These are phyloP conservation scores for Rhizoclosmatium globosum DNA, from an alignment of 192 early-diverging fungal genomes.

Conservation along the genomic window DNA sequence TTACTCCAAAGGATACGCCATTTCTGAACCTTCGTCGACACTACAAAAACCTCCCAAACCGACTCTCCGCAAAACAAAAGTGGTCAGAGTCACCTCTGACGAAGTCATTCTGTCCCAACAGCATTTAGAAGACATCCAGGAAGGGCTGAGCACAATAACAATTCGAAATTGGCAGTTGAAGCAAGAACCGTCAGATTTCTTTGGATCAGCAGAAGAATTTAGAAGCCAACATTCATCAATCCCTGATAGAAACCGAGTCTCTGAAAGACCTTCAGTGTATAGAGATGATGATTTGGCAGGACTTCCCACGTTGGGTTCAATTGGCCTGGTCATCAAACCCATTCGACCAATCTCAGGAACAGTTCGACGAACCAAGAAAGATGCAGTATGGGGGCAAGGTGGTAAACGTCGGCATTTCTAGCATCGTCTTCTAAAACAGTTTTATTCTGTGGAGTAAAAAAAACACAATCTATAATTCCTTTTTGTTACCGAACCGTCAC, in stretches of 20 bases:
- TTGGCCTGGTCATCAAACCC: constrained; percentile 4
- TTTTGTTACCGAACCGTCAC: not conserved
- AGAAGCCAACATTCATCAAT: no score
- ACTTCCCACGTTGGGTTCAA: not conserved
- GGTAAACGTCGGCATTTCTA: not conserved
- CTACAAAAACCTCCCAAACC: no score
- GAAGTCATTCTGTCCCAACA: not conserved
- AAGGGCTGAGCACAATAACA: constrained; percentile 6
- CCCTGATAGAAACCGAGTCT: no score
- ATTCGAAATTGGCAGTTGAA: constrained; percentile 26
- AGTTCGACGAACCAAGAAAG: not conserved
- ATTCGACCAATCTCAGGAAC: not conserved
- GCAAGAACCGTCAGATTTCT: not conserved
- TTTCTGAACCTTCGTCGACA: not conserved
- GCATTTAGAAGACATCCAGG: not conserved
- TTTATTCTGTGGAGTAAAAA: not conserved
- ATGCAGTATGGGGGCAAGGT: constrained; percentile 14
- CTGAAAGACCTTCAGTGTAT: not conserved
- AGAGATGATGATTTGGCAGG: not conserved
- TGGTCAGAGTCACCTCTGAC: no score
- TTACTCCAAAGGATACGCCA: not conserved
- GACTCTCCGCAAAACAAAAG: no score
- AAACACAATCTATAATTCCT: not conserved
- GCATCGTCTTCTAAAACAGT: not conserved
- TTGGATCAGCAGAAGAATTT: no score